Base-by-base conservation (phyloP, 345 rosid genomes). In the Rhodamnia argentea region DNA sequence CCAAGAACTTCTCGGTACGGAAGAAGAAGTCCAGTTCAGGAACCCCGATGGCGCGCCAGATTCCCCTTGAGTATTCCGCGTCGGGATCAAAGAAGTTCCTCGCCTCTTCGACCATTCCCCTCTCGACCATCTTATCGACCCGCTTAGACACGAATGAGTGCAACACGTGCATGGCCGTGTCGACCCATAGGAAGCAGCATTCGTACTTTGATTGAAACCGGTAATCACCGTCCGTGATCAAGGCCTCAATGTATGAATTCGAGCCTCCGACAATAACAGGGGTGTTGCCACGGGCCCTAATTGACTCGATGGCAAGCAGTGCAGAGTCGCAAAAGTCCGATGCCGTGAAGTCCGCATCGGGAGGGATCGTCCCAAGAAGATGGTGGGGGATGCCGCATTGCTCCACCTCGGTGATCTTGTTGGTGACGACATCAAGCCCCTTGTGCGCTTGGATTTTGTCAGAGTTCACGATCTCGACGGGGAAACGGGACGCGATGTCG, bases 241-340 rank as follows among this genome's bases (percentile, higher is more conserved):
- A 90, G 37, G 96, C 92, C 83, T 96, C 94, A 10, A 95, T 86
- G 89, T 89, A 94, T 0, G 98, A 94, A 90, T 93, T 96, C 15
- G 98, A 95, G 64, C 99, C 98, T 20, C 99, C 99, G 6, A 91
- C 98, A 51, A 96, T 86, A 51, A 96, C 85, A 4, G 98, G 99
- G 57, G 93, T 92, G 86, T 89, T 87, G 6, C 95, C 92, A 3
- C 93, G 94, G 14, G 87, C 85, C n/a, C 84, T 47, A 26, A 92
- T 95, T 7, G 92, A 91, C 24, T 91, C 91, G 40, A 93, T 86
- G 1, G 91, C 87, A 11, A 13, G 44, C 0, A 92, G 90, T 32
- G 98, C 98, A 88, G 86, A 57, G 78, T 89, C 52, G 42, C 96
- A 86, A 83, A 92, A 95, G 14, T 94, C 86, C 7, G 86, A 53